These are phyloP conservation scores for Hyaloscypha finlandica DNA, from an alignment of 495 filamentous ascomycete species.

Conservation along the genomic window DNA sequence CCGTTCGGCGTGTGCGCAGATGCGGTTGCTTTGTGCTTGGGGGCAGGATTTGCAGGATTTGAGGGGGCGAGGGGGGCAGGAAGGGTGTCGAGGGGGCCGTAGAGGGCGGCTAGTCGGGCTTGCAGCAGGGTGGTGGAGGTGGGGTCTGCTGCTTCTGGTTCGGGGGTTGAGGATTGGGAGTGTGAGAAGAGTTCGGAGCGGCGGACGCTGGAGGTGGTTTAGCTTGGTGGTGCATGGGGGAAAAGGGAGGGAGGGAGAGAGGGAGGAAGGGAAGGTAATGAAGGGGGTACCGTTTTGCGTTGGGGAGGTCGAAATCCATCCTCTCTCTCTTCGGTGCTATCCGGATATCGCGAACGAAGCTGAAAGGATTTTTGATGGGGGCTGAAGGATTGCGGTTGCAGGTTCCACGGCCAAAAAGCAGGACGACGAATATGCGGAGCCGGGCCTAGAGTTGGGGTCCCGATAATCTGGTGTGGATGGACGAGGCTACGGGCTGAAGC, in stretches of 20 bases:
- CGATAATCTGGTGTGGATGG: too few species aligned
- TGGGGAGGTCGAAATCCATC: neutral
- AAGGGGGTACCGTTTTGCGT: conserved; percentile 1
- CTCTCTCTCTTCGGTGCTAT: too few species aligned
- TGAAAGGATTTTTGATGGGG: too few species aligned
- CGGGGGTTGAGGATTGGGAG: neutral
- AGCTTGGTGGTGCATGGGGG: neutral
- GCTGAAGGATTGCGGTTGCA: too few species aligned
- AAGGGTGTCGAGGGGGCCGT: neutral
- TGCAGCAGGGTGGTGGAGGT: neutral
- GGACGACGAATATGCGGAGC: too few species aligned
- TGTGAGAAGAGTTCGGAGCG: neutral
- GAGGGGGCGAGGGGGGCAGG: neutral
- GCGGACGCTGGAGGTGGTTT: neutral
- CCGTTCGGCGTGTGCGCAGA: too few species aligned
- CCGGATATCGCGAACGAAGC: too few species aligned
- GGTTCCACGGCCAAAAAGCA: too few species aligned
- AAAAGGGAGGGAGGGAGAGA: neutral
- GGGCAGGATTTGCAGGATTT: neutral
- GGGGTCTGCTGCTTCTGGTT: neutral
- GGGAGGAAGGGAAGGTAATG: neutral
- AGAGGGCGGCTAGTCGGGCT: neutral
- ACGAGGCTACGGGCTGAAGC: too few species aligned
- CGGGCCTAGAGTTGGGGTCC: too few species aligned
- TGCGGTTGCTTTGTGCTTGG: neutral